A percentile compares a stretch with the other conserved stretches of the same genome.
Evolutionary conservation across 176 grass and related monocot species (phyloP).

Genomic region (Pontederia paniculata): DNA sequence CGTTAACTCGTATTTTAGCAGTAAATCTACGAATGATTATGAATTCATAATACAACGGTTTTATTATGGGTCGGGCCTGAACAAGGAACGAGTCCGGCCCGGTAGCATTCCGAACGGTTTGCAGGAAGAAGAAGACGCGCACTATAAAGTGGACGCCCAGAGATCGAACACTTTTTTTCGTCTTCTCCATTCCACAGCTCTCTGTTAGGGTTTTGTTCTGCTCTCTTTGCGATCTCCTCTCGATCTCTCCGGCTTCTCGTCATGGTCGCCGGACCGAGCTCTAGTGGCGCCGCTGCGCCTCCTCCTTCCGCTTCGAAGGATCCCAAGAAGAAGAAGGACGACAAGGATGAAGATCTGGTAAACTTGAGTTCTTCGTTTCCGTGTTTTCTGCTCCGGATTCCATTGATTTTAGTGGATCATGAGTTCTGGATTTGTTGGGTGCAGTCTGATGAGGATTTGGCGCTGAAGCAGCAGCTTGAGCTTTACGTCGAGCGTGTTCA

Average conservation of each 20-base stretch:
- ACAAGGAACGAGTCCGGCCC: no score
- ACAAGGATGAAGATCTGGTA: conserved; percentile 18
- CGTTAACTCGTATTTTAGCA: no score
- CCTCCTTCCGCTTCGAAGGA: conserved; percentile 1
- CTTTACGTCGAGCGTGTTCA: conserved; percentile 76
- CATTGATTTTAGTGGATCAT: not conserved
- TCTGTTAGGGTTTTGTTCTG: not conserved
- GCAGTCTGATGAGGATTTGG: conserved; percentile 95
- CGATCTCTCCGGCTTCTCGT: not conserved
- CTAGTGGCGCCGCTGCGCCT: not conserved
- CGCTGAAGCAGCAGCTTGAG: conserved; percentile 86
- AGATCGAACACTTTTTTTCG: no score
- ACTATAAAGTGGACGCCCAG: no score
- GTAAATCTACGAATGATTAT: no score
- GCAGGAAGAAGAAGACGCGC: not conserved
- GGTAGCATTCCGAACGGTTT: no score
- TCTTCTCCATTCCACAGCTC: not conserved
- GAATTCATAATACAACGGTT: no score
- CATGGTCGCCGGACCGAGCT: not conserved
- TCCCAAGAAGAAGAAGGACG: conserved; percentile 18
- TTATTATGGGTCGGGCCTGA: no score
- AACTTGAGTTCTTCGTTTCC: conserved; percentile 4
- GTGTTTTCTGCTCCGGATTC: conserved; percentile 16
- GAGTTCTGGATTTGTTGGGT: not conserved
- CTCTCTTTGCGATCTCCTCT: not conserved